These are phyloP conservation scores for Lasiosphaeria hispida DNA, from an alignment of 495 filamentous ascomycete genomes.

Conservation along the genomic window DNA sequence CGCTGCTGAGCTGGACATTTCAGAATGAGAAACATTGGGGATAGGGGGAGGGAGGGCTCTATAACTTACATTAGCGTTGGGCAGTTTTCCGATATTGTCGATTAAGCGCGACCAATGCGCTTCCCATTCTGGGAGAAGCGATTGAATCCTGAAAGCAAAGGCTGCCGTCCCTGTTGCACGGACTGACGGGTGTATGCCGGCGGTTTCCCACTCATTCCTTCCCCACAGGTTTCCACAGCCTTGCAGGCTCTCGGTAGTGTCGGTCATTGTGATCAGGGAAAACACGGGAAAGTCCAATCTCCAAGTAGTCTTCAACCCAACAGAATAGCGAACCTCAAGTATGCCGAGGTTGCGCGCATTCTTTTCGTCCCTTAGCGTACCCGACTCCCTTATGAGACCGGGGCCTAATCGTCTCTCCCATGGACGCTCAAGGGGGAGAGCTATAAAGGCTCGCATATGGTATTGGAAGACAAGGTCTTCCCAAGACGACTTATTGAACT, in stretches of 20 bases:
- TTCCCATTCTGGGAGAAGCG: background rate
- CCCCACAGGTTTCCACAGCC: background rate
- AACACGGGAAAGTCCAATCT: background rate
- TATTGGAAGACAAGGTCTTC: conserved; percentile 4
- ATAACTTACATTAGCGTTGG: background rate
- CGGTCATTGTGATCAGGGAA: background rate
- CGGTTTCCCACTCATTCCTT: background rate
- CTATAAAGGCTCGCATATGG: no score
- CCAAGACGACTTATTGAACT: background rate
- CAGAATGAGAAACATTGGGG: background rate
- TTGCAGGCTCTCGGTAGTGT: background rate
- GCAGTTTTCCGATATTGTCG: background rate
- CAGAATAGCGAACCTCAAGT: conserved; percentile 4
- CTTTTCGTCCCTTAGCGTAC: background rate
- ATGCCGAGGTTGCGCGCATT: background rate
- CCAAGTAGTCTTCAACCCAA: conserved; percentile 9
- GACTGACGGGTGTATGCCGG: background rate
- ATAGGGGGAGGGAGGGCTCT: background rate
- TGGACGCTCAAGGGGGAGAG: background rate
- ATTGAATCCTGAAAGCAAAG: conserved; percentile 8
- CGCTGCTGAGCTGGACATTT: background rate
- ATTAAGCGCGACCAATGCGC: background rate
- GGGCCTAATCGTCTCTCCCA: background rate
- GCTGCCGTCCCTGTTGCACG: background rate
- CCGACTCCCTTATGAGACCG: background rate